Base-by-base conservation (phyloP, 2,329 filamentous ascomycete genomes). In the Pezizomycotina sp. region DNA sequence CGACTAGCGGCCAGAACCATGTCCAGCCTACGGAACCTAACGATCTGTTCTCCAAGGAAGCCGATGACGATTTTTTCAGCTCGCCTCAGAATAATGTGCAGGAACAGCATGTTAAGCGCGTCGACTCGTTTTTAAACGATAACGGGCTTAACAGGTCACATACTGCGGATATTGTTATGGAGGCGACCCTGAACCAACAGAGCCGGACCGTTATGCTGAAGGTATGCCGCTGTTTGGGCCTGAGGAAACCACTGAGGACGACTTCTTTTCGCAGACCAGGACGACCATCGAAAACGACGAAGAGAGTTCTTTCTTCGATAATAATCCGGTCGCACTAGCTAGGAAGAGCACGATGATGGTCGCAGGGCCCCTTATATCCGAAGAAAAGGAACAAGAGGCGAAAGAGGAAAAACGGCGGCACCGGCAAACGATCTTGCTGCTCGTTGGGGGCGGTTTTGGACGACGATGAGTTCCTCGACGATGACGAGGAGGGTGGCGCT, bases 401-500 rank as follows among this genome's bases (percentile, higher is more conserved):
- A 16, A 2, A 4, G 13, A 3, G 12, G 16, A 7, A 34, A 27
- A 18, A 27, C 7, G 5, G 21, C 31, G 16, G 29, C 36, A 4
- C 32, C 37, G 19, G 42, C 27, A 5, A n/a, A n/a, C n/a, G 33
- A 33, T 20, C 6, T 32, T 2, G 13, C 33, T n/a, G 34, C 33
- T 2, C 32, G 34, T 44, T 34, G 80, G 71, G 81, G 46, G 77
- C 79, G 29, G 79, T 81, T 27, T 69, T 93, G 50, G 80, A 62
- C 9, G 77, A 79, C 31, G 77, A 84, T 46, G 72, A 82, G 42
- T 53, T 68, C 48, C 53, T 68, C 33, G 60, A 62, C 12, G 62
- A 61, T 29, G 63, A 72, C 30, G 73, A 74, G 15, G 34, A 38
- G 12, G 39, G 33, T 5, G 38, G 38, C 7, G 9, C 30, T 34